These are phyloP conservation scores for Alternaria arborescens DNA, from an alignment of 2,329 filamentous ascomycete genomes.

Conservation along the genomic window DNA sequence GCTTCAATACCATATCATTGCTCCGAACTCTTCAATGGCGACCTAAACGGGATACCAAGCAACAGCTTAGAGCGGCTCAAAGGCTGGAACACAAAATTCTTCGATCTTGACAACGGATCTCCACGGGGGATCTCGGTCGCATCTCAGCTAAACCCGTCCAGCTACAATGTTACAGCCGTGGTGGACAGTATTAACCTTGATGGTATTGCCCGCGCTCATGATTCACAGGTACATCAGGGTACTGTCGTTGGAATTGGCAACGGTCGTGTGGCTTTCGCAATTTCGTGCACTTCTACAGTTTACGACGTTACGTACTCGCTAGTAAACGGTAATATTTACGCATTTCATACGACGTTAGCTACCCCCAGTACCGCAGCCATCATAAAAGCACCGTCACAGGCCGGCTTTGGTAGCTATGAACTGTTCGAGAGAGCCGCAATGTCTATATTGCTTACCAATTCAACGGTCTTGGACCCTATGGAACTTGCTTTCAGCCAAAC, in stretches of 20 bases:
- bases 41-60: too few species aligned
- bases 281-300: not conserved
- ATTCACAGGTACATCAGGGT: not conserved
- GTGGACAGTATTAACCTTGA: too few species aligned
- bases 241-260: not conserved
- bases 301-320: conserved; percentile 7
- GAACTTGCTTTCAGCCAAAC: conserved; percentile 3
- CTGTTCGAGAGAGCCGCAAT: conserved; percentile 1
- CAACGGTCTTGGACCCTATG: not conserved
- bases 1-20: too few species aligned
- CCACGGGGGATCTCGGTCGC: too few species aligned
- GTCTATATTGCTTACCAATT: not conserved
- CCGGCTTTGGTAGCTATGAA: conserved; percentile 1
- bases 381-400: conserved; percentile 5
- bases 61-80: too few species aligned
- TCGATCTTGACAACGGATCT: too few species aligned
- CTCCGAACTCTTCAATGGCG: too few species aligned
- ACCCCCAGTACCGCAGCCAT: not conserved
- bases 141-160: too few species aligned
- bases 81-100: too few species aligned
- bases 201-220: too few species aligned
- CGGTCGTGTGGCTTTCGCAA: not conserved
- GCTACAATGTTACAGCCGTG: too few species aligned
- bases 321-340: not conserved
- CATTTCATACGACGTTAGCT: too few species aligned